phyloP scores from a whole-genome alignment of 225 moss, liverwort and hornwort species.

The Asterella californica region DNA sequence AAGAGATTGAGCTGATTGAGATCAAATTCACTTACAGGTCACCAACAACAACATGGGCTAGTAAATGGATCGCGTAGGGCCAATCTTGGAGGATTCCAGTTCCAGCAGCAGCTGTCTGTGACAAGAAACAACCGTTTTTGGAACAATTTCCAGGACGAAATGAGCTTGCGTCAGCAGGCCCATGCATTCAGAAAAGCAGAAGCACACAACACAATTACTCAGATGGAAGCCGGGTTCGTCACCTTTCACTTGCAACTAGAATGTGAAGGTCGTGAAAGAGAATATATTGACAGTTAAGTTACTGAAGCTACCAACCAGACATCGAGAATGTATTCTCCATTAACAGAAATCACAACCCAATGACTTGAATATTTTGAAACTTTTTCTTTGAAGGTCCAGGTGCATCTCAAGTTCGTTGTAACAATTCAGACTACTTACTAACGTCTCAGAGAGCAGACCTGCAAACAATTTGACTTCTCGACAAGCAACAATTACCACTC shows the following conservation, averaged over 20 bases:
- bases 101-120: constrained; percentile 76
- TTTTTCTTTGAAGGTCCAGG: neutral
- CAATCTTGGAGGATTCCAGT: constrained; percentile 70
- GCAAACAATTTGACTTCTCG: neutral
- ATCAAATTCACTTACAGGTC: constrained; percentile 65
- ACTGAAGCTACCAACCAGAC: too few species aligned
- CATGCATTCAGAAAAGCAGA: neutral
- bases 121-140: neutral
- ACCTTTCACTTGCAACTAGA: too few species aligned
- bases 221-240: too few species aligned
- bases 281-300: too few species aligned
- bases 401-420: neutral
- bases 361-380: neutral
- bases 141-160: neutral
- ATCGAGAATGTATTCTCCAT: neutral
- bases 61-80: constrained; percentile 82
- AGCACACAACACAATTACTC: neutral
- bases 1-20: too few species aligned
- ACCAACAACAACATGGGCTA: constrained; percentile 77
- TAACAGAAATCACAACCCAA: neutral
- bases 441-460: neutral
- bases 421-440: neutral
- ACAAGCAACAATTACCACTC: neutral
- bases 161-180: neutral
- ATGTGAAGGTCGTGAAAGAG: too few species aligned